Evolutionary conservation across 176 grass and related monocot species (phyloP).

Genomic region (sorghum (Sorghum bicolor)): DNA sequence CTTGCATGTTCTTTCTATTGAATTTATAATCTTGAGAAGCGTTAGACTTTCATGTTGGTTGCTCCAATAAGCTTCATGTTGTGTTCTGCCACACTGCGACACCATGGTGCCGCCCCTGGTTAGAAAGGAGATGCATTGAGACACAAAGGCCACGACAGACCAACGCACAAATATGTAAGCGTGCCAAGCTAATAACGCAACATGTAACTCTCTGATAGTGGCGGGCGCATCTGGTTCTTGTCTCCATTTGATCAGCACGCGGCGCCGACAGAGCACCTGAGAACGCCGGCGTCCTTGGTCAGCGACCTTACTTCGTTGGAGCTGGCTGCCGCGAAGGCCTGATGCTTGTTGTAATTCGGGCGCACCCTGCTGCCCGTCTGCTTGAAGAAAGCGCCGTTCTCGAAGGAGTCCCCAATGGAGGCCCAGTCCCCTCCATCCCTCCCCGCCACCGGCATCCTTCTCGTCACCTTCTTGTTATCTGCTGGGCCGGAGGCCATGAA

Average conservation of each 20-base stretch:
- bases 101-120: background rate
- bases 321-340: conserved; percentile 46
- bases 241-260: conserved; percentile 39
- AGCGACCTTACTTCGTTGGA: conserved; percentile 33
- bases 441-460: conserved; percentile 15
- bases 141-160: background rate
- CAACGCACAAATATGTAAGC: background rate
- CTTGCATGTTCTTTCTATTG: too few relatives aligned
- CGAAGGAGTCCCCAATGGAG: conserved; percentile 61
- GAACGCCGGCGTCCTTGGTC: conserved; percentile 64
- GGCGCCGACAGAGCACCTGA: conserved; percentile 31
- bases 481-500: conserved; percentile 45
- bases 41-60: too few relatives aligned
- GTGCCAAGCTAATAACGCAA: background rate
- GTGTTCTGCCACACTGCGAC: too few relatives aligned
- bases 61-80: too few relatives aligned
- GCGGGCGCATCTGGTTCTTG: background rate
- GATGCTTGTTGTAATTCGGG: conserved; percentile 54
- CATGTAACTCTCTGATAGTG: background rate
- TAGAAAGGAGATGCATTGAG: background rate
- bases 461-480: conserved; percentile 60
- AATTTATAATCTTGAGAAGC: too few relatives aligned
- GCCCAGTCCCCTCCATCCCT: conserved; percentile 55
- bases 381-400: conserved; percentile 70
- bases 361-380: conserved; percentile 45